phyloP scores from a whole-genome alignment of 2,329 filamentous ascomycete species.

The Arthrobotrys sinensis region DNA sequence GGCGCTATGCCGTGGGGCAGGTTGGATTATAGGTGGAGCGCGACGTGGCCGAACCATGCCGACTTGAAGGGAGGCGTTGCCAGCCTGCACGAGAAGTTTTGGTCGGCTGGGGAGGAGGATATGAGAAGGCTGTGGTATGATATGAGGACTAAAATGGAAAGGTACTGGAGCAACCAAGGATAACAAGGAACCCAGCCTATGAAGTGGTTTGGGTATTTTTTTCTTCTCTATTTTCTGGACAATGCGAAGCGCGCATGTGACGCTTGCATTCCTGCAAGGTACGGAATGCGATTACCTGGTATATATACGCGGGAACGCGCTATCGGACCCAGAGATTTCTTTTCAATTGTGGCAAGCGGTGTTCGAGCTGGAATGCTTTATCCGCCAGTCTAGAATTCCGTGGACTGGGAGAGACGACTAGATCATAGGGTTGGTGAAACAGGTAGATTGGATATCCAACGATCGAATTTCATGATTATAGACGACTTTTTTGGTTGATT shows the following conservation, averaged over 20 bases:
- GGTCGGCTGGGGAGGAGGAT: constrained; percentile 64
- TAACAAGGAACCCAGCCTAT: constrained; percentile 9
- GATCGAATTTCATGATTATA: background rate
- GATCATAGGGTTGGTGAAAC: too few relatives aligned
- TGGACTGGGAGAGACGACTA: background rate
- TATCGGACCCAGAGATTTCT: background rate
- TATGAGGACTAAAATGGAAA: constrained; percentile 47
- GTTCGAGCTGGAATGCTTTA: constrained; percentile 43
- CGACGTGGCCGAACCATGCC: constrained; percentile 67
- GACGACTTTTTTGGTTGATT: background rate
- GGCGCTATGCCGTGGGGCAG: constrained; percentile 69
- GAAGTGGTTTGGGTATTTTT: too few relatives aligned
- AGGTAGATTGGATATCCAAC: too few relatives aligned
- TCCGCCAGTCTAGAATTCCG: constrained; percentile 21
- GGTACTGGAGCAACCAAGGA: constrained; percentile 53
- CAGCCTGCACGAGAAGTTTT: constrained; percentile 68
- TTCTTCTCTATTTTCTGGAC: background rate
- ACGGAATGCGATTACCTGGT: constrained; percentile 43
- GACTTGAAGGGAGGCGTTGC: constrained; percentile 66
- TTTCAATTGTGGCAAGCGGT: background rate
- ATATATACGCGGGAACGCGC: constrained; percentile 27
- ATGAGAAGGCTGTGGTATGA: constrained; percentile 59
- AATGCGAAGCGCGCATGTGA: constrained; percentile 24
- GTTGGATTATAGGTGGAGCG: constrained; percentile 68
- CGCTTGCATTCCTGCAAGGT: constrained; percentile 45